phyloP scores from a whole-genome alignment of 108 stramenopile species.

The Pseudonitzschia pungens region DNA sequence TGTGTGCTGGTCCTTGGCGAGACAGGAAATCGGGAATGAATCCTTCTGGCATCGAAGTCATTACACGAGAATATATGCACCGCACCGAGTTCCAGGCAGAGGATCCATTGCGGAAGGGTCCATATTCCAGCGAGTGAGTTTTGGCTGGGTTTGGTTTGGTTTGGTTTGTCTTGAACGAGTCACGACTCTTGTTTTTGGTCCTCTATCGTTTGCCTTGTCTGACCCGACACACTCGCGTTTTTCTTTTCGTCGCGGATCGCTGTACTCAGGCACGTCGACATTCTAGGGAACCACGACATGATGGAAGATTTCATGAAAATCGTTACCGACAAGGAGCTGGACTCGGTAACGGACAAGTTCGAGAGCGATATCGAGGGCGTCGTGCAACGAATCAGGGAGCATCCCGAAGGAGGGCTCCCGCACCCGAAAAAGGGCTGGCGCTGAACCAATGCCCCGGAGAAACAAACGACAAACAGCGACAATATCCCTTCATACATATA shows the following conservation, averaged over 20 bases:
- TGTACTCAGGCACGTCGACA: conserved; percentile 74
- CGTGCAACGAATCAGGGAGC: conserved; percentile 25
- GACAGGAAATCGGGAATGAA: conserved; percentile 57
- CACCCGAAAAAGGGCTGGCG: neutral
- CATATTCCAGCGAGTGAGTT: conserved; percentile 43
- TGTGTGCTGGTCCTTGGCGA: conserved; percentile 76
- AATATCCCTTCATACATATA: too few species aligned
- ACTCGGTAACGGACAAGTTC: conserved; percentile 30
- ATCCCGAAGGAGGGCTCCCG: conserved; percentile 25
- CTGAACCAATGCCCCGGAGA: neutral
- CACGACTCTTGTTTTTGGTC: neutral
- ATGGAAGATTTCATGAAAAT: conserved; percentile 74
- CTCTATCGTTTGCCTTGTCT: neutral
- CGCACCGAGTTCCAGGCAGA: conserved; percentile 45
- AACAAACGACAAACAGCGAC: too few species aligned
- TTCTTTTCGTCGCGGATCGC: neutral
- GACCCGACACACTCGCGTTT: neutral
- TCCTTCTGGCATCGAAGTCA: conserved; percentile 58
- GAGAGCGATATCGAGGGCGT: conserved; percentile 29
- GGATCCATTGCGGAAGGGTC: conserved; percentile 80
- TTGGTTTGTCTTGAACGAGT: too few species aligned
- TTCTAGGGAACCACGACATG: conserved; percentile 81
- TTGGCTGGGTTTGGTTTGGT: neutral
- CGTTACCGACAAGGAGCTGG: conserved; percentile 54
- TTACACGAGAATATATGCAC: conserved; percentile 75